These are phyloP conservation scores for Puccinia hordei DNA, from an alignment of 1,284 basidiomycete genomes.

Conservation along the genomic window DNA sequence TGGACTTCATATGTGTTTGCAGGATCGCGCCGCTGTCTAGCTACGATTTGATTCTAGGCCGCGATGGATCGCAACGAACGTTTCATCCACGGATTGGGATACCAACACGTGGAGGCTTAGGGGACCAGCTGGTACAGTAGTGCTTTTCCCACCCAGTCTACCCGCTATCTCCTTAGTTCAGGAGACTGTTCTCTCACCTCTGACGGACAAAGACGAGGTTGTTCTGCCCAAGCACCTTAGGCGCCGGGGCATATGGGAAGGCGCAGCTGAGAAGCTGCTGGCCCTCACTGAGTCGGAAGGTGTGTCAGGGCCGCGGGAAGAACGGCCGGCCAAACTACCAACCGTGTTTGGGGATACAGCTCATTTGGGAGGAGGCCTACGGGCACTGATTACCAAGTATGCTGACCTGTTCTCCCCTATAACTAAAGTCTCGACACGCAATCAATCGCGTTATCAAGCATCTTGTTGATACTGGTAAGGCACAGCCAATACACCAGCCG, in stretches of 20 bases:
- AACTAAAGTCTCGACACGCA: not conserved
- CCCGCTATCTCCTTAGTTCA: too few relatives aligned
- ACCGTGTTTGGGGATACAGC: not conserved
- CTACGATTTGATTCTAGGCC: conserved; percentile 9
- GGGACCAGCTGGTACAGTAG: not conserved
- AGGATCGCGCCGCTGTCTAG: not conserved
- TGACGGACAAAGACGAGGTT: too few relatives aligned
- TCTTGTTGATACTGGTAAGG: conserved; percentile 11
- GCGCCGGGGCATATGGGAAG: too few relatives aligned
- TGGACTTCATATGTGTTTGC: not conserved
- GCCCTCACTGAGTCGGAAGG: too few relatives aligned
- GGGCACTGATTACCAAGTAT: not conserved
- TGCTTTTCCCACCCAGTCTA: not conserved
- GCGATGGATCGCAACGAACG: conserved; percentile 10
- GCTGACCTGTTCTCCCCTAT: not conserved
- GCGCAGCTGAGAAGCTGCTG: too few relatives aligned
- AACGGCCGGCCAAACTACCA: not conserved
- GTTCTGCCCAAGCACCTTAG: too few relatives aligned
- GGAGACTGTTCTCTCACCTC: too few relatives aligned
- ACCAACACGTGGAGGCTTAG: not conserved
- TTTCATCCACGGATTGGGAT: conserved; percentile 1
- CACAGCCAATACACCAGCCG: not conserved
- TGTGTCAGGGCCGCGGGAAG: not conserved
- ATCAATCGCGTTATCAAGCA: not conserved
- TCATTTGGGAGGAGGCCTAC: not conserved